Percentiles rank a stretch among this genome's conserved stretches.
phyloP scores from a whole-genome alignment of 306 rosid genomes.

The Datisca glomerata region DNA sequence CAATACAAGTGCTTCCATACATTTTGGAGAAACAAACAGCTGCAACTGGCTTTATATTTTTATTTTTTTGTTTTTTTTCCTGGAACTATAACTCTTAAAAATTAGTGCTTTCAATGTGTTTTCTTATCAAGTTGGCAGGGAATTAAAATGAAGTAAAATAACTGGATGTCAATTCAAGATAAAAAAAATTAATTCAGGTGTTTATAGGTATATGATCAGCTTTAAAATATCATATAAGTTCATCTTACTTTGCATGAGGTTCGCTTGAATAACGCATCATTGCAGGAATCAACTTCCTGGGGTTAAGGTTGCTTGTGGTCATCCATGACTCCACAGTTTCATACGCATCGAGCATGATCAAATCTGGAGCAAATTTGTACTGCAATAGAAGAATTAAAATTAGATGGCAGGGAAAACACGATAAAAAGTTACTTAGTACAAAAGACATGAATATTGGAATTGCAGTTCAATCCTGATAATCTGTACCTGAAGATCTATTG shows the following conservation, averaged over 20 bases:
- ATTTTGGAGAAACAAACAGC: no score
- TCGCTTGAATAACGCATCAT: slow-evolving; percentile 99
- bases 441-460: slow-evolving; percentile 2
- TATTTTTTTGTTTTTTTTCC: no score
- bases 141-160: no score
- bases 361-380: slow-evolving; percentile 98
- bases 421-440: not conserved
- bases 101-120: no score
- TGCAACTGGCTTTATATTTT: no score
- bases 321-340: slow-evolving; percentile 99
- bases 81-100: no score
- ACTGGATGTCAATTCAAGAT: no score
- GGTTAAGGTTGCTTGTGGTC: slow-evolving; percentile 78
- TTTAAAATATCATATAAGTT: no score
- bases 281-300: slow-evolving; percentile 96
- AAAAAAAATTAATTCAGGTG: no score
- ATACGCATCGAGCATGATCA: slow-evolving; percentile 92
- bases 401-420: not conserved
- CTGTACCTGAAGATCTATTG: slow-evolving; percentile 78
- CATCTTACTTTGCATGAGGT: slow-evolving; percentile 88
- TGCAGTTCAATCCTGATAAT: slow-evolving; percentile 8
- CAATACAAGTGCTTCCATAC: no score
- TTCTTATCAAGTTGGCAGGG: no score
- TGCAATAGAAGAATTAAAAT: slow-evolving; percentile 21
- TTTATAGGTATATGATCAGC: no score